Base-by-base conservation (phyloP, 148 eudicot genomes). In the Rhododendron williamsianum region DNA sequence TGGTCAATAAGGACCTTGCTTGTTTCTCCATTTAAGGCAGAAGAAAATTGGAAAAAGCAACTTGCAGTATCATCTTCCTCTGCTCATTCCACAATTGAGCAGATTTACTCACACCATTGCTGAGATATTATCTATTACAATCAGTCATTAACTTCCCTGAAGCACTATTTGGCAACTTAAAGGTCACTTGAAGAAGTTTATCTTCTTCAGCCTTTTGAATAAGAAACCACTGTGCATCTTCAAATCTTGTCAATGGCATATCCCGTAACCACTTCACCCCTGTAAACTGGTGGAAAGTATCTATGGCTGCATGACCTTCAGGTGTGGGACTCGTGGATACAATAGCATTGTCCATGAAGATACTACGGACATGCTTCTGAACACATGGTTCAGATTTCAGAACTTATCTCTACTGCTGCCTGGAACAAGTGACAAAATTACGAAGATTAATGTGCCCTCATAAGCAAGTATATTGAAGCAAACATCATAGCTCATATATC, bases 161-260 rank as follows among this genome's bases (percentile, higher is more conserved):
- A 63, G 88, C 86, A 13, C 77, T 88, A 76, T 93, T 95, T 3
- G 97, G 96, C 83, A 95, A 84, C 86, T 95, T 94, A 63, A 97
- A 80, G 9, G 92, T 91, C 65, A 97, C 98, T 91, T 94, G 91
- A n/a, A 97, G 92, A 83, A 95, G 99, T 87, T 95, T 97, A 84
- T 95, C 98, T 88, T 95, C 98, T 89, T 97, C 99, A 69, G 98
- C 99, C 90, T 97, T 95, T 60, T 95, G 98, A 80, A 97, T 94
- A 65, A 95, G 96, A 89, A 95, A 96, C 99, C 35, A 97, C 60
- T 97, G 99, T 25, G 96, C 94, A 93, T 97, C 99, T 33, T 33
- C 35, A 33, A 33, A 33, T 33, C 35, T 33, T 33, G 35, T 33
- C 35, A 33, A 33, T 33, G 35, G 35, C 35, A 33, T 33, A 33